Base-by-base conservation (phyloP, 352 stramenopile genomes). In the Thalassiosira livingstoniorum region DNA sequence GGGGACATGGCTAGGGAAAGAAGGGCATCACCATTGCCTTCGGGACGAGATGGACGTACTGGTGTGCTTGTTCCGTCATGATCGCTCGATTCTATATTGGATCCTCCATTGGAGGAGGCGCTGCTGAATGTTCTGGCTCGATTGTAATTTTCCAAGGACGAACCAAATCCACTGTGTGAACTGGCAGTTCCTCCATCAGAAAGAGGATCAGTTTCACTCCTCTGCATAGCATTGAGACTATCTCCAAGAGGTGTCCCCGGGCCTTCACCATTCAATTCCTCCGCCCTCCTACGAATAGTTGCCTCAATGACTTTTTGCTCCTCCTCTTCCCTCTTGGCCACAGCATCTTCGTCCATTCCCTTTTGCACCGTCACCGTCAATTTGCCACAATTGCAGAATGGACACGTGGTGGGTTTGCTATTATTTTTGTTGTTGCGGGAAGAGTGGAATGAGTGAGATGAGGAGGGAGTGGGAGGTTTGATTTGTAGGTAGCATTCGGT, bases 401-500 rank as follows among this genome's bases (percentile, higher is more conserved):
- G 91, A 83, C 89, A 94, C 1, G 63, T 70, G 0, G 76, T 74
- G 15, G 75, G 23, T 64, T 89, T 90, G 64, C 87, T 80, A n/a
- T n/a, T n/a, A n/a, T n/a, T n/a, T n/a, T n/a, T n/a, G n/a, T n/a
- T n/a, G n/a, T n/a, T n/a, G n/a, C n/a, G n/a, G n/a, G n/a, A n/a
- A n/a, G n/a, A n/a, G n/a, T n/a, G n/a, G n/a, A n/a, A n/a, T n/a
- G n/a, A n/a, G n/a, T n/a, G n/a, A n/a, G n/a, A n/a, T n/a, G n/a
- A n/a, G n/a, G n/a, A n/a, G n/a, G n/a, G n/a, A 53, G 89, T 91
- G 29, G 81, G 89, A 0, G 81, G 73, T 54, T 86, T 84, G 27
- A 95, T 87, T 84, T 96, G 92, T 34, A 96, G 63, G 71, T 91
- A 96, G 79, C 92, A 96, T 75, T 96, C 92, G 0, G 92, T 96